Conservation (phyloP, 2,329 filamentous ascomycete species). For the Diaporthe eres region DNA sequence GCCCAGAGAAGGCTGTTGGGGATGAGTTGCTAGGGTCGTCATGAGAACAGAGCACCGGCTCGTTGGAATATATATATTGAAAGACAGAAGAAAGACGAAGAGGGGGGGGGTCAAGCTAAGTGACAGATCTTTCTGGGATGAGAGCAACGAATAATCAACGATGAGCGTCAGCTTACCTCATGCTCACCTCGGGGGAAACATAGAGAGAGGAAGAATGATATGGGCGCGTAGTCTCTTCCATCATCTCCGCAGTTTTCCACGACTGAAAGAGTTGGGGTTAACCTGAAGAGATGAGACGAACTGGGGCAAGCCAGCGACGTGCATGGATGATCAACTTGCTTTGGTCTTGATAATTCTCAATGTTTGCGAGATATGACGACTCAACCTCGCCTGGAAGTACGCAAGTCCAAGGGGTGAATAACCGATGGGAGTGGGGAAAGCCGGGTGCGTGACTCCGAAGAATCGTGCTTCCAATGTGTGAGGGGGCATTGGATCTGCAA, state of each 20-base stretch:
- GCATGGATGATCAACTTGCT: neutral
- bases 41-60: neutral
- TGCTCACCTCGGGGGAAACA: neutral
- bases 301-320: neutral
- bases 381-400: neutral
- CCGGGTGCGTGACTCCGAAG: neutral
- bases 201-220: neutral
- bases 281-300: neutral
- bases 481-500: slow-evolving; percentile 1
- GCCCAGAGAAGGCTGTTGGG: neutral
- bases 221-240: neutral
- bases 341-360: neutral
- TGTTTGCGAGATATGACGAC: neutral
- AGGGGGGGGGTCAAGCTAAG: neutral
- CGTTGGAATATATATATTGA: neutral
- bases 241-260: neutral
- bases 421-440: neutral
- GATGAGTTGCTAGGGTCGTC: neutral
- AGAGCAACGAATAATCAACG: neutral
- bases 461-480: neutral
- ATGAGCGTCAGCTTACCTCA: neutral
- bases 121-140: neutral
- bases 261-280: neutral
- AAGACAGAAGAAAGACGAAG: too few species aligned
- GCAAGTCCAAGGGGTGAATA: neutral